Base-by-base conservation (phyloP, 2,329 filamentous ascomycete species). In the Pseudocercospora macadamiae region DNA sequence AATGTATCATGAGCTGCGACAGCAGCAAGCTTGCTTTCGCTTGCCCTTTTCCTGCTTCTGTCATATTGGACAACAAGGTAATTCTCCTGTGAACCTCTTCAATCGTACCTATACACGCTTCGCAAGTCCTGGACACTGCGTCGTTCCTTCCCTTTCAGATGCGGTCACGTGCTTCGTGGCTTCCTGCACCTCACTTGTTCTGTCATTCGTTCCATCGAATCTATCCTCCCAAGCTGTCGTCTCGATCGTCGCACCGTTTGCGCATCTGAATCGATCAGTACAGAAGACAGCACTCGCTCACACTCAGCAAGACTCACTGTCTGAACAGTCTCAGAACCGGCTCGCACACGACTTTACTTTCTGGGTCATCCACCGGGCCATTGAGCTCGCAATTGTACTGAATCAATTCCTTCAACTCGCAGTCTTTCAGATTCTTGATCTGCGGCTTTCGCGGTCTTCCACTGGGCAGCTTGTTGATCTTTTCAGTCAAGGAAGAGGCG, bases 361-460 rank as follows among this genome's bases (percentile, higher is more conserved):
- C 68, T 16, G 73, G 75, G 51, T 74, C 68, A 30, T 77, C 73
- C 44, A 70, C 71, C 52, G 77, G 74, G 32, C 76, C 72, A 7
- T 79, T 75, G 8, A 85, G 74, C 68, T 85, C 80, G 73, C 86
- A 89, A 23, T 80, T 80, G 69, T 86, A 88, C 73, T 89, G 86
- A 47, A 84, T 74, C 72, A 88, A 72, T 70, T 87, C 83, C 64
- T 83, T 76, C 37, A 88, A 73, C 57, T 79, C 73, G 70, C 86
- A 88, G 51, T 83, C 74, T 32, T 64, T 60, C 4, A 88, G 75
- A 28, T 83, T 75, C 9, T 36, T 34, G 60, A 85, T 74, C 14
- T 78, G 74, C n/a, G 71, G 72, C 70, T 86, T 86, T 61, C 82
- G 81, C 51, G 75, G 72, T 68, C 82, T 79, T 75, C 74, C 83